These are phyloP conservation scores for Hura crepitans DNA, from an alignment of 441 rosid species.

Conservation along the genomic window DNA sequence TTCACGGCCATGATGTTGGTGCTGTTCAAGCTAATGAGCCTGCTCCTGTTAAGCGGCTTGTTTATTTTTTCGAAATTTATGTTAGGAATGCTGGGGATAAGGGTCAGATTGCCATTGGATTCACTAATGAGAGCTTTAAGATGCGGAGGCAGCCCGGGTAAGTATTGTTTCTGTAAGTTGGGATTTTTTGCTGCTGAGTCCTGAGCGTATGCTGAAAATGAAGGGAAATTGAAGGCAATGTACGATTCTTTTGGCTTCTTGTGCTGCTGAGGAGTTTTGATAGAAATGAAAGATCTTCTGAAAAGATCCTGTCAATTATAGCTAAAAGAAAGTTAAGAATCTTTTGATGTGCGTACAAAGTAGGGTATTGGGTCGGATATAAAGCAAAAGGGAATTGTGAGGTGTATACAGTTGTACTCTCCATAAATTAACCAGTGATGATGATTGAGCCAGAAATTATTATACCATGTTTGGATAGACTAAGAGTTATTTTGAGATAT, in stretches of 20 bases:
- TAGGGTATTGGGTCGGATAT: not conserved
- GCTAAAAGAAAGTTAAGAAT: not conserved
- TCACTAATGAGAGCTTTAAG: conserved; percentile 60
- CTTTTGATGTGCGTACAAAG: not conserved
- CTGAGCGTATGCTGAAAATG: not conserved
- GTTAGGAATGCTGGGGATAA: conserved; percentile 69
- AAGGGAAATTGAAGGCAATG: conserved; percentile 13
- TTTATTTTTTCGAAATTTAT: conserved; percentile 81
- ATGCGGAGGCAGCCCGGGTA: conserved; percentile 92
- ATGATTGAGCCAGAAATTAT: not conserved
- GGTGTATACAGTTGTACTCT: not conserved
- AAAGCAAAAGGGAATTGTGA: not conserved
- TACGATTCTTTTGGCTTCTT: not conserved
- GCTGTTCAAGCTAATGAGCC: conserved; percentile 69
- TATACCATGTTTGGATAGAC: not conserved
- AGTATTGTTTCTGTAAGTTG: not conserved
- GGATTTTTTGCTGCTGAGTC: not conserved
- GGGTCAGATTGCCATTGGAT: conserved; percentile 76
- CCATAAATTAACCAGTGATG: not conserved
- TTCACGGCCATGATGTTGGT: conserved; percentile 81
- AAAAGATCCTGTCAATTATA: not conserved
- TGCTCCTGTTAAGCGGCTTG: conserved; percentile 61
- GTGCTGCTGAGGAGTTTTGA: not conserved
- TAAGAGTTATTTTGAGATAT: not conserved
- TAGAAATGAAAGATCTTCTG: not conserved